These are phyloP conservation scores for Chrysochromulina tobinii DNA, from an alignment of 78 protist species.

Conservation along the genomic window DNA sequence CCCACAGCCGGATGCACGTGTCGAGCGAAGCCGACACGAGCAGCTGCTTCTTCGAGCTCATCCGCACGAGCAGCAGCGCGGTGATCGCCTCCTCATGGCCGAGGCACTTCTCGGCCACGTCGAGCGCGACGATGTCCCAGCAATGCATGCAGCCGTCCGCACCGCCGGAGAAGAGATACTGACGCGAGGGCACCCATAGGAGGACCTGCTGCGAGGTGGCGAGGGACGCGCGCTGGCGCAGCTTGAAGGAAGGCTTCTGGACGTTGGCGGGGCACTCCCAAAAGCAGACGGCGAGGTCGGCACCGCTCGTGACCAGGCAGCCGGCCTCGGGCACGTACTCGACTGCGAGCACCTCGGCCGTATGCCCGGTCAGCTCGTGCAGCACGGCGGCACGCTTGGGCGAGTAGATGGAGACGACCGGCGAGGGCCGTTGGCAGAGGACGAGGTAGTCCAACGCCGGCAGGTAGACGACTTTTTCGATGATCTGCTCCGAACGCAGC, in stretches of 20 bases:
- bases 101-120: too few species aligned
- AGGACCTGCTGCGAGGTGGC: not conserved
- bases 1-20: too few species aligned
- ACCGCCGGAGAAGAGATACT: not conserved
- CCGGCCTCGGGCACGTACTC: not conserved
- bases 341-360: not conserved
- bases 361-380: not conserved
- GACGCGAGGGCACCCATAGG: not conserved
- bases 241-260: not conserved
- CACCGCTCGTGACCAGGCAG: not conserved
- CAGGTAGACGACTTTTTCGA: not conserved
- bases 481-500: not conserved
- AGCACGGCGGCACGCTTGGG: not conserved
- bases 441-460: not conserved
- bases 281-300: not conserved
- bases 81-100: too few species aligned
- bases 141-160: not conserved
- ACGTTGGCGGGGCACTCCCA: not conserved
- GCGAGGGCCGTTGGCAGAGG: not conserved
- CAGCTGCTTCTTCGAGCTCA: too few species aligned
- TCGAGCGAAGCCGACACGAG: too few species aligned
- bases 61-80: too few species aligned
- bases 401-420: not conserved
- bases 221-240: not conserved
- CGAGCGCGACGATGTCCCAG: too few species aligned